Evolutionary conservation across 306 rosid genomes (phyloP).

Genomic region (Lagenaria siceraria): DNA sequence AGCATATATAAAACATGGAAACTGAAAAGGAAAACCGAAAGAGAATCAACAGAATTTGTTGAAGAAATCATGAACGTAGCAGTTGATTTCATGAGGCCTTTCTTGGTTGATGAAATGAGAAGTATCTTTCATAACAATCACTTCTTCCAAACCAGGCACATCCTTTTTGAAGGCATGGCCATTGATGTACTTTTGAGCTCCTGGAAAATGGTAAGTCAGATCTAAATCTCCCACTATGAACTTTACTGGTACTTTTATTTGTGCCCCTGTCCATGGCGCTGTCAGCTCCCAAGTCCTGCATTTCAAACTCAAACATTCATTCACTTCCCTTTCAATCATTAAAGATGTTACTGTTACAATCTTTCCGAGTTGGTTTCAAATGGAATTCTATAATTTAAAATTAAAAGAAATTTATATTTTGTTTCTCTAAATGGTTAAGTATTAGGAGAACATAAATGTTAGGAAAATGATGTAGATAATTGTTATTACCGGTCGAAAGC

Average conservation of each 20-base stretch:
- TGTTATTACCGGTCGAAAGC: neutral
- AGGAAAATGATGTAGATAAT: too few species aligned
- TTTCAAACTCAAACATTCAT: too few species aligned
- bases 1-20: too few species aligned
- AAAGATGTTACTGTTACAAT: too few species aligned
- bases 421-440: too few species aligned
- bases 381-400: too few species aligned
- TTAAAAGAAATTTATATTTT: too few species aligned
- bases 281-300: neutral
- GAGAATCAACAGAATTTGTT: neutral
- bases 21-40: neutral
- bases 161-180: neutral
- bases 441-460: too few species aligned
- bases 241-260: neutral
- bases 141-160: neutral
- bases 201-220: neutral
- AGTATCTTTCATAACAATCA: neutral
- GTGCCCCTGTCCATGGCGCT: neutral
- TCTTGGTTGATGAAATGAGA: slow-evolving; percentile 4
- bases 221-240: neutral
- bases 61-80: neutral
- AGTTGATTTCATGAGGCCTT: neutral
- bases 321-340: too few species aligned
- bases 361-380: too few species aligned
- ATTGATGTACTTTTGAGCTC: neutral